Percentiles rank a stretch among this genome's conserved stretches.
Evolutionary conservation across 495 filamentous ascomycete genomes (phyloP).

Genomic region (Darksidea phi): DNA sequence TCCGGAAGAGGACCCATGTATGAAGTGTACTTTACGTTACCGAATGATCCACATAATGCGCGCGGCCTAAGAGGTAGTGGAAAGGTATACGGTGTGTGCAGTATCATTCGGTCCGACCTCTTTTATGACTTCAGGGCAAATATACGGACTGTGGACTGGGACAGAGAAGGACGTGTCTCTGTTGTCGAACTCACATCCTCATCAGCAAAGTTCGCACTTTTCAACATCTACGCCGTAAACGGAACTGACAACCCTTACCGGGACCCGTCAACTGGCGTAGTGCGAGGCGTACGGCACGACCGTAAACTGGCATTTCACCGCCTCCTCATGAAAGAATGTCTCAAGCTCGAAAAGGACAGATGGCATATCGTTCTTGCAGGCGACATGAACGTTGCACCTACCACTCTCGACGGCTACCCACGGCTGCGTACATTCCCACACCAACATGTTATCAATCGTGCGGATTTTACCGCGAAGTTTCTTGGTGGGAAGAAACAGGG

Average conservation of each 20-base stretch:
- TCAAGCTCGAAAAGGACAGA: conserved; percentile 41
- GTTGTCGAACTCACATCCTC: conserved; percentile 42
- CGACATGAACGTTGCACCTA: conserved; percentile 52
- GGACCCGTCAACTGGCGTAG: conserved; percentile 43
- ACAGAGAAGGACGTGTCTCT: conserved; percentile 53
- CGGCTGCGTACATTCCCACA: conserved; percentile 44
- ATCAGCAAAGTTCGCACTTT: conserved; percentile 40
- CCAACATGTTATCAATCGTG: conserved; percentile 51
- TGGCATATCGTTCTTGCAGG: conserved; percentile 49
- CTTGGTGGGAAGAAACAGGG: conserved; percentile 33
- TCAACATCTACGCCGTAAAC: conserved; percentile 56
- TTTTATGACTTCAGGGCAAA: not conserved
- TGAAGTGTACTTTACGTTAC: conserved; percentile 46
- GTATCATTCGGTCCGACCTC: conserved; percentile 50
- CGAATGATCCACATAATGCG: conserved; percentile 51
- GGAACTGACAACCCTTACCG: conserved; percentile 52
- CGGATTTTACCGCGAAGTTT: conserved; percentile 52
- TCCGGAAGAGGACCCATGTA: conserved; percentile 41
- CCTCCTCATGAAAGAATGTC: conserved; percentile 46
- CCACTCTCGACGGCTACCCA: conserved; percentile 47
- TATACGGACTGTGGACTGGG: conserved; percentile 48
- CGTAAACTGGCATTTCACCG: conserved; percentile 51
- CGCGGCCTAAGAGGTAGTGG: conserved; percentile 45
- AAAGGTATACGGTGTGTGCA: conserved; percentile 54
- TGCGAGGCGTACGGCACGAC: conserved; percentile 50